Conservation (phyloP, 2,329 filamentous ascomycete species). For the Fusarium liriodendri region DNA sequence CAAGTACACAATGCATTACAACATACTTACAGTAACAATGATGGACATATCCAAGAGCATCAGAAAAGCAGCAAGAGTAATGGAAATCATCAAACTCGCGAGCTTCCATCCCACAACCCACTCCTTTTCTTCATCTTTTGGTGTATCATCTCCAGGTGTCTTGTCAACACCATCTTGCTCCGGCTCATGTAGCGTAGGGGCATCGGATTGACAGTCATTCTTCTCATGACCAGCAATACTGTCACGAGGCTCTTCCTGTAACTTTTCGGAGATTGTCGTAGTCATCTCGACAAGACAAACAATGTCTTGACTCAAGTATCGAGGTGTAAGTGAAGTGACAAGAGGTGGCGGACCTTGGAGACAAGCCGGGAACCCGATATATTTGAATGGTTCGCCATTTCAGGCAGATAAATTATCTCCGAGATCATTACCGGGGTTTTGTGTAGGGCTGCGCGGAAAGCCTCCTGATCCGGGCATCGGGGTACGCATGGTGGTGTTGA, state of each 20-base stretch:
- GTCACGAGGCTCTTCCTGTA: neutral
- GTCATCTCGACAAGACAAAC: constrained; percentile 7
- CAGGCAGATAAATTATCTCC: constrained; percentile 5
- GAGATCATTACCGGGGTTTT: constrained; percentile 2
- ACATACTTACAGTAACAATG: constrained; percentile 58
- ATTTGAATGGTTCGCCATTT: constrained; percentile 17
- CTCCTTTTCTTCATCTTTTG: constrained; percentile 24
- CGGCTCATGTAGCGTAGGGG: constrained; percentile 35
- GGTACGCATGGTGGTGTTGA: constrained; percentile 26
- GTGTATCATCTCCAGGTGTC: constrained; percentile 8
- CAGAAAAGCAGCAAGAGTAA: constrained; percentile 59
- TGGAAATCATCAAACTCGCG: constrained; percentile 48
- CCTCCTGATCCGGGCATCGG: constrained; percentile 7
- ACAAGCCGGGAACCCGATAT: constrained; percentile 10
- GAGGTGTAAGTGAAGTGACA: neutral
- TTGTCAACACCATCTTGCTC: constrained; percentile 5
- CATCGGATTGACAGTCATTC: constrained; percentile 13
- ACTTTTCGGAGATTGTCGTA: neutral
- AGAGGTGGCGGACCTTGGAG: neutral
- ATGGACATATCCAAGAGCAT: constrained; percentile 65
- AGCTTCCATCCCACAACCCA: constrained; percentile 47
- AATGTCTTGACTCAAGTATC: neutral
- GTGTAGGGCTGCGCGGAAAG: constrained; percentile 13
- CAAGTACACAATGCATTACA: neutral
- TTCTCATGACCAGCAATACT: constrained; percentile 12